Conservation (phyloP, 495 filamentous ascomycete genomes). For the Penicillium desertorum region DNA sequence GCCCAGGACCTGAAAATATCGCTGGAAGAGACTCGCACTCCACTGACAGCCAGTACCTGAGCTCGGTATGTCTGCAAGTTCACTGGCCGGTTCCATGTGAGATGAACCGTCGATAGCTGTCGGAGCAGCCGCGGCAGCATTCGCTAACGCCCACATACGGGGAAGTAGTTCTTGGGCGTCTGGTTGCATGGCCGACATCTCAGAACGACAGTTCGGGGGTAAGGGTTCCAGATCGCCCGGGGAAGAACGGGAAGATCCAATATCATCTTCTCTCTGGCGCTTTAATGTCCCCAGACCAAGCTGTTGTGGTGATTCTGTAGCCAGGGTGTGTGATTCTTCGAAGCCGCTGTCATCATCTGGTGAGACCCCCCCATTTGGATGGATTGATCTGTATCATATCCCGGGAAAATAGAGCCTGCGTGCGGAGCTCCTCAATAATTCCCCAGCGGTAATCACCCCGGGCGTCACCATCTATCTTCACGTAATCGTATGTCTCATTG, state of each 20-base stretch:
- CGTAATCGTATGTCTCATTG: constrained; percentile 20
- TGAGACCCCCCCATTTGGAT: background rate
- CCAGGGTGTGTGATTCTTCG: background rate
- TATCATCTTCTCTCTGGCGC: background rate
- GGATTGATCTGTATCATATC: background rate
- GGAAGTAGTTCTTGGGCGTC: background rate
- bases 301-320: background rate
- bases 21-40: constrained; percentile 19
- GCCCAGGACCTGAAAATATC: constrained; percentile 16
- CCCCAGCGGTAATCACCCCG: constrained; percentile 12
- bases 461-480: constrained; percentile 12
- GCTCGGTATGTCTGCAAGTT: constrained; percentile 13
- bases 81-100: background rate
- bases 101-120: background rate
- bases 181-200: background rate
- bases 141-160: background rate
- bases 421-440: constrained; percentile 19
- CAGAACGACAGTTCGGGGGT: background rate
- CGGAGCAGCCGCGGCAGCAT: background rate
- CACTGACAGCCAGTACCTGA: constrained; percentile 24
- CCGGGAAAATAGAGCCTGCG: constrained; percentile 11
- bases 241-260: background rate
- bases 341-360: background rate
- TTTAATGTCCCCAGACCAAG: background rate
- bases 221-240: background rate